Base-by-base conservation (phyloP, 352 stramenopile species). In the Globisporangium middletonii region DNA sequence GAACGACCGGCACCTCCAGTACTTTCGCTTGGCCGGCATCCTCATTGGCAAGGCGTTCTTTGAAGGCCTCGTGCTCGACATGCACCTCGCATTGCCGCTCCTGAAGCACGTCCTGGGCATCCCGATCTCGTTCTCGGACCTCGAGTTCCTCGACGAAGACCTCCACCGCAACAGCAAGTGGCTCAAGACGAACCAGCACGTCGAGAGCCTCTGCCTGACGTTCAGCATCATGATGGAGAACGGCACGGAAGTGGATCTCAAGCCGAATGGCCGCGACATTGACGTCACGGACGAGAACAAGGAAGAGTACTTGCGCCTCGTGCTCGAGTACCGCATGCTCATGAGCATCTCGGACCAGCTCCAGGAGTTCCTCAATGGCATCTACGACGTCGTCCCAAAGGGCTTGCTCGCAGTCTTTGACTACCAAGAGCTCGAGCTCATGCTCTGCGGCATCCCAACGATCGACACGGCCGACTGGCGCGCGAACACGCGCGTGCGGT, bases 251-350 rank as follows among this genome's bases (percentile, higher is more conserved):
- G 77, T 99, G 19, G 89, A 98, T 41, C 72, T 99, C 11, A 92
- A 97, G 41, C 69, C 88, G 18, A 81, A 83, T 43, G 97, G 96
- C 3, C 72, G 75, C 9, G 73, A 97, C 57, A 84, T 98, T 43
- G 79, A 97, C 46, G 92, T 99, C 4, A 98, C 87, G 5, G 95
- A 98, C 53, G 92, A 97, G 16, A 99, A 99, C 83, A 93, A 98
- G 59, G 78, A 94, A 13, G 90, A 98, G 68, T 99, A 97, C 43
- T 43, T 92, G 18, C 58, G 59, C 1, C 68, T 89, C 16, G 57
- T 89, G 43, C 71, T 92, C 15, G 74, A 86, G 63, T 81, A 89
- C 53, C 77, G 77, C 50, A 89, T 92, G 82, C 79, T 92, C 16
- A 73, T 83, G 43, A 84, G 73, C 43, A 85, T 92, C 58, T 64